phyloP scores from a whole-genome alignment of 768 basidiomycete species.

The Lepiota venenata region DNA sequence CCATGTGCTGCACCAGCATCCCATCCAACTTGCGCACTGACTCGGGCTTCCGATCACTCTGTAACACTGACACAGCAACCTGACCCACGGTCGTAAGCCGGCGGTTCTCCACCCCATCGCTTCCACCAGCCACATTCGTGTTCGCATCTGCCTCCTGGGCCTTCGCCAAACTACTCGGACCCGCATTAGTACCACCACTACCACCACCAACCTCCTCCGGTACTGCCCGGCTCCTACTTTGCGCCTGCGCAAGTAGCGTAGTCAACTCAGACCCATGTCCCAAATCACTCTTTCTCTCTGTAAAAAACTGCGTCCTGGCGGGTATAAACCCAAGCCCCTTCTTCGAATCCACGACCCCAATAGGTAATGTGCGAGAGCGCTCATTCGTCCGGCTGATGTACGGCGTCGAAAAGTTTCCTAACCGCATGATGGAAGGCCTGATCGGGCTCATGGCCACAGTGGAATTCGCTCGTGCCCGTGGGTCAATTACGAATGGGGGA shows the following conservation, averaged over 20 bases:
- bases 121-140: too few species aligned
- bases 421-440: slow-evolving; percentile 49
- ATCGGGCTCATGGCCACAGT: slow-evolving; percentile 23
- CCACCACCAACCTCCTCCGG: slow-evolving; percentile 12
- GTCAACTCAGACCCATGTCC: slow-evolving; percentile 31
- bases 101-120: slow-evolving; percentile 1
- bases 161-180: background rate
- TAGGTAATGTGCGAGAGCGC: slow-evolving; percentile 25
- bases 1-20: slow-evolving; percentile 79
- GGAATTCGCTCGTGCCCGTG: slow-evolving; percentile 36
- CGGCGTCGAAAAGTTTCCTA: slow-evolving; percentile 70
- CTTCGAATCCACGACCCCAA: slow-evolving; percentile 31
- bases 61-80: slow-evolving; percentile 29
- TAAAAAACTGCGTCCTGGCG: slow-evolving; percentile 40
- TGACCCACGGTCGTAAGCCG: slow-evolving; percentile 27
- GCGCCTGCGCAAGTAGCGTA: slow-evolving; percentile 9
- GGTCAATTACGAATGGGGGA: slow-evolving; percentile 25
- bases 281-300: slow-evolving; percentile 38
- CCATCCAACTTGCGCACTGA: slow-evolving; percentile 70
- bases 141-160: too few species aligned
- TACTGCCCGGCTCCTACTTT: background rate
- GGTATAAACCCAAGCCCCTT: slow-evolving; percentile 55
- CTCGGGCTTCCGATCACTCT: slow-evolving; percentile 42
- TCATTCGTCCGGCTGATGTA: slow-evolving; percentile 42
- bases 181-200: slow-evolving; percentile 7